Evolutionary conservation across 2,329 filamentous ascomycete species (phyloP).

Genomic region (Colletotrichum ledebouriae): DNA sequence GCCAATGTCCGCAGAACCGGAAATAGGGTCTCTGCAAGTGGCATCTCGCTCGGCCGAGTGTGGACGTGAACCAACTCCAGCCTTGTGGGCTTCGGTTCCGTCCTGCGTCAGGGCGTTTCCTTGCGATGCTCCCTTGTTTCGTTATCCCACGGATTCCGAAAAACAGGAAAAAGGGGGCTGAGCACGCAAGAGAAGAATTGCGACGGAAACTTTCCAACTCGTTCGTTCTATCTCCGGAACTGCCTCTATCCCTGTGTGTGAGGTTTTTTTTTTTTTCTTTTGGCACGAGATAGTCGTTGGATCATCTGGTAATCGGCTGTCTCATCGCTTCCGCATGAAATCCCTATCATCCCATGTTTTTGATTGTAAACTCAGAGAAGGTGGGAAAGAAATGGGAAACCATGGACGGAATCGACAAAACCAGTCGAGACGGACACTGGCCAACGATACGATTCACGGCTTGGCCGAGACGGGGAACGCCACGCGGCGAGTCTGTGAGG

Average conservation of each 20-base stretch:
- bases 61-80: slow-evolving; percentile 17
- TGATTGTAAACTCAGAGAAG: slow-evolving; percentile 9
- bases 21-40: slow-evolving; percentile 6
- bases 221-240: slow-evolving; percentile 5
- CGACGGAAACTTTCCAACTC: slow-evolving; percentile 21
- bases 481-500: slow-evolving; percentile 8
- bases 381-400: not conserved
- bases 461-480: slow-evolving; percentile 34
- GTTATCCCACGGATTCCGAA: slow-evolving; percentile 3
- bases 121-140: slow-evolving; percentile 29
- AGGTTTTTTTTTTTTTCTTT: not conserved
- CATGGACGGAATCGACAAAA: slow-evolving; percentile 26
- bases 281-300: slow-evolving; percentile 29
- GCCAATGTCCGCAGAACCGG: slow-evolving; percentile 21
- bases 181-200: slow-evolving; percentile 8
- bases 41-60: slow-evolving; percentile 28
- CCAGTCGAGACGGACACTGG: slow-evolving; percentile 31
- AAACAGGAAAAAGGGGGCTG: slow-evolving; percentile 21
- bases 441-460: slow-evolving; percentile 36
- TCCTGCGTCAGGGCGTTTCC: slow-evolving; percentile 23
- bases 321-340: slow-evolving; percentile 32
- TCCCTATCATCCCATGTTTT: slow-evolving; percentile 30
- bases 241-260: slow-evolving; percentile 7
- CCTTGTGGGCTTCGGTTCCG: slow-evolving; percentile 32
- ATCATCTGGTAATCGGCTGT: slow-evolving; percentile 35